Evolutionary conservation across 2,329 filamentous ascomycete species (phyloP).

Genomic region (Phialemoniopsis sp.): DNA sequence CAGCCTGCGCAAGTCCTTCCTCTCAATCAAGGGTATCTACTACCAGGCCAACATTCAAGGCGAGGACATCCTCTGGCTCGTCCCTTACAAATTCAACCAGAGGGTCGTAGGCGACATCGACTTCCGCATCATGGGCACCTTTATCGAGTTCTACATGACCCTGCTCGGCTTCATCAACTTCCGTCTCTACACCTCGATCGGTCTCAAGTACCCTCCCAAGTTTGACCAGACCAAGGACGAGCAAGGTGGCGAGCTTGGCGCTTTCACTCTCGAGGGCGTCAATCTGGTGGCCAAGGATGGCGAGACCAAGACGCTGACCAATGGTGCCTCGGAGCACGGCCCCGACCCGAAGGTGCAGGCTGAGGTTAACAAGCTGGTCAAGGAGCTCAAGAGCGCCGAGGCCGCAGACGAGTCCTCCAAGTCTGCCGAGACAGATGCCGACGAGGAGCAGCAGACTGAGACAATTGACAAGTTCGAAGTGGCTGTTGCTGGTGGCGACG

Average conservation of each 20-base stretch:
- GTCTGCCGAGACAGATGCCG: conserved; percentile 35
- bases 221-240: conserved; percentile 87
- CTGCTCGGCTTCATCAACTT: conserved; percentile 95
- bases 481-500: conserved; percentile 77
- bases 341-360: conserved; percentile 61
- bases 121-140: conserved; percentile 98
- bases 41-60: conserved; percentile 97
- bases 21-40: conserved; percentile 99
- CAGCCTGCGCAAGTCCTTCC: conserved; percentile 89
- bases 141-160: conserved; percentile 98
- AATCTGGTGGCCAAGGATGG: conserved; percentile 51
- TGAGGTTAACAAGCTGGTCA: conserved; percentile 65
- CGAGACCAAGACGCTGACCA: conserved; percentile 33
- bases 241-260: conserved; percentile 81
- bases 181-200: conserved; percentile 84
- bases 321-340: conserved; percentile 36
- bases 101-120: conserved; percentile 90
- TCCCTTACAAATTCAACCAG: conserved; percentile 98
- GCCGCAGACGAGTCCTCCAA: conserved; percentile 31
- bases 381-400: conserved; percentile 55
- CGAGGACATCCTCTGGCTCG: conserved; percentile 94
- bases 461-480: conserved; percentile 91
- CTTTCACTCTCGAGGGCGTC: conserved; percentile 80
- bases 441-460: conserved; percentile 47
- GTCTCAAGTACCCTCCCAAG: conserved; percentile 91